These are phyloP conservation scores for Fusarium oxysporum DNA, from an alignment of 2,329 filamentous ascomycete species.

Conservation along the genomic window DNA sequence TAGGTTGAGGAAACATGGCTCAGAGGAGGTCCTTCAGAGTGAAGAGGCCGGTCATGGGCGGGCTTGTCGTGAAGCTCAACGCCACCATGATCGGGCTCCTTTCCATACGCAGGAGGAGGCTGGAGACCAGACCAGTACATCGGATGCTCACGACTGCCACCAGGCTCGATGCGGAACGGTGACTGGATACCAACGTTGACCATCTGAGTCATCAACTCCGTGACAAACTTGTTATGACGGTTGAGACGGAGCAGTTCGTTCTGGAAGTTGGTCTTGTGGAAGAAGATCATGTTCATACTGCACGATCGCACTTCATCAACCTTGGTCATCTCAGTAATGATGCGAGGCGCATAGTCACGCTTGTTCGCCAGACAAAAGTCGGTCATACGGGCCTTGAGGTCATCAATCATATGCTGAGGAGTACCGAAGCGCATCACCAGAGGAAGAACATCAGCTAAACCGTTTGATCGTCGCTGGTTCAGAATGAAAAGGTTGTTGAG, in stretches of 20 bases:
- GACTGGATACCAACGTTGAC: constrained; percentile 87
- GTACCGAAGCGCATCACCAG: constrained; percentile 92
- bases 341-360: constrained; percentile 87
- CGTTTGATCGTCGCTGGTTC: constrained; percentile 91
- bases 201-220: constrained; percentile 88
- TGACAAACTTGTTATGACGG: constrained; percentile 93
- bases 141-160: constrained; percentile 76
- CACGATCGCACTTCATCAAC: constrained; percentile 87
- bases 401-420: constrained; percentile 82
- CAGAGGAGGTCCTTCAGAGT: constrained; percentile 25
- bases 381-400: constrained; percentile 81
- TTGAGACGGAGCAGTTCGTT: constrained; percentile 92
- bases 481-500: constrained; percentile 94
- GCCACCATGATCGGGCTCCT: constrained; percentile 36
- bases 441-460: constrained; percentile 85
- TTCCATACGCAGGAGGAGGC: constrained; percentile 52
- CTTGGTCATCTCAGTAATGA: constrained; percentile 84
- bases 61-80: constrained; percentile 26
- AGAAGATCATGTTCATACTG: constrained; percentile 92
- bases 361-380: constrained; percentile 88
- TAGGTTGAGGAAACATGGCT: constrained; percentile 23
- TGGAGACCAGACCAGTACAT: constrained; percentile 62
- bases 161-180: constrained; percentile 70
- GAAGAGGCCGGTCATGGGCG: constrained; percentile 12
- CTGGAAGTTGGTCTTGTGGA: constrained; percentile 97